Base-by-base conservation (phyloP, 2,329 filamentous ascomycete species). In the Colletotrichum destructivum region DNA sequence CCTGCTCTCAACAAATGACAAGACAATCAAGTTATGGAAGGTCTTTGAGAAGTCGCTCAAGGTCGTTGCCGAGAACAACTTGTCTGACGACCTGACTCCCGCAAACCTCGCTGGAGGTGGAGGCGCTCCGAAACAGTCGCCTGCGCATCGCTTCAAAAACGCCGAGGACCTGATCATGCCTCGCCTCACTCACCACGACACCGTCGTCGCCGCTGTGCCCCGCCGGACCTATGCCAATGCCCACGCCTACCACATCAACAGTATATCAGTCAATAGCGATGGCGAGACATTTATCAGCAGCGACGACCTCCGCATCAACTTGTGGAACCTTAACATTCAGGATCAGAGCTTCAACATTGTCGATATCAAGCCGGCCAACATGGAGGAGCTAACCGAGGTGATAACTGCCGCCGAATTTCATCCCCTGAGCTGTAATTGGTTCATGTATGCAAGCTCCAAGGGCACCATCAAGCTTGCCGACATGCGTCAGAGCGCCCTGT, bases 291-390 rank as follows among this genome's bases (percentile, higher is more conserved):
- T 98, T 84, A 98, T 99, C 85, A 98, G 95, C 86, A 98, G 95
- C 81, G 96, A 99, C 81, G 96, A 99, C 81, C 86, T 99, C 74
- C 92, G 96, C 74, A 97, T 99, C 87, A 99, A 99, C 83, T 87
- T 99, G 68, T 99, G 96, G 96, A 98, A 99, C 81, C 88, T 98
- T 77, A 98, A 98, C 84, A 99, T 99, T 75, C 96, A 99, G 82
- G 96, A 98, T 78, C 96, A 98, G 85, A 98, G 96, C 86, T 99
- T 99, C 89, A 99, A 99, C 85, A 99, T 99, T 81, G 96, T 99
- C 74, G 96, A 99, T 82, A 99, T 99, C 88, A 99, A 99, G 84
- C 96, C 96, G 11, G 96, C 96, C 51, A 99, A 99, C 82, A 99
- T 99, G 96, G 96, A 99, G 84, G 96, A 99, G 86, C 88, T 99